Base-by-base conservation (phyloP, 2,329 filamentous ascomycete genomes). In the Trichoderma koningiopsis region DNA sequence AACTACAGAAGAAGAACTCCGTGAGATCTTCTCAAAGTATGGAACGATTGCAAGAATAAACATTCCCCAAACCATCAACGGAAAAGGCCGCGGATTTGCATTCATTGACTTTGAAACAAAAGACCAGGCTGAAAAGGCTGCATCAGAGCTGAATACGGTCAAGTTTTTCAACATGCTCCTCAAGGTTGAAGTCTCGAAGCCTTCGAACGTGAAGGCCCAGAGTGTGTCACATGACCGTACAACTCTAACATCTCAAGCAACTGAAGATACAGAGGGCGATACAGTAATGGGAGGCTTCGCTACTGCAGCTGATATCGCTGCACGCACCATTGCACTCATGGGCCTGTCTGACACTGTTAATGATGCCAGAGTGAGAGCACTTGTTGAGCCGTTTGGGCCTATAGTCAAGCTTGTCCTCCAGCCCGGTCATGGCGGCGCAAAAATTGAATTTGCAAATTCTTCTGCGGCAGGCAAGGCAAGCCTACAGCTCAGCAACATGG, bases 291-390 rank as follows among this genome's bases (percentile, higher is more conserved):
- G 77, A 0, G 79, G 82, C 68, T 74, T 70, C 14, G 59, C 35
- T 22, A 83, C 84, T 0, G 79, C 81, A 8, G 78, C 78, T 6
- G 85, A 88, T 19, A 86, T 88, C 24, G 79, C 83, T 35, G 87
- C 89, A 61, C 89, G 93, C 64, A 96, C 92, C 0, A 85, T 98
- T 61, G 91, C 91, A 11, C 83, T 99, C 33, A 88, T 97, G 80
- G 91, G 94, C 71, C 83, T 99, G 1, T 93, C 96, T 0, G 96
- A 98, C 76, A 98, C 94, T 0, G 88, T 98, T 75, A 97, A 96
- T 72, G 93, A 97, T 75, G 89, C 92, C 1, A 92, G 94, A 35
- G 88, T 99, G 67, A 88, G 88, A 56, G 85, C 89, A 0, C 82
- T 96, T 3, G 89, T 92, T 10, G 91, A 93, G 73, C 86, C 88